Evolutionary conservation across 345 rosid genomes (phyloP), one percentile per base, ranked within the genome.

Genomic region (Litchi chinensis): DNA sequence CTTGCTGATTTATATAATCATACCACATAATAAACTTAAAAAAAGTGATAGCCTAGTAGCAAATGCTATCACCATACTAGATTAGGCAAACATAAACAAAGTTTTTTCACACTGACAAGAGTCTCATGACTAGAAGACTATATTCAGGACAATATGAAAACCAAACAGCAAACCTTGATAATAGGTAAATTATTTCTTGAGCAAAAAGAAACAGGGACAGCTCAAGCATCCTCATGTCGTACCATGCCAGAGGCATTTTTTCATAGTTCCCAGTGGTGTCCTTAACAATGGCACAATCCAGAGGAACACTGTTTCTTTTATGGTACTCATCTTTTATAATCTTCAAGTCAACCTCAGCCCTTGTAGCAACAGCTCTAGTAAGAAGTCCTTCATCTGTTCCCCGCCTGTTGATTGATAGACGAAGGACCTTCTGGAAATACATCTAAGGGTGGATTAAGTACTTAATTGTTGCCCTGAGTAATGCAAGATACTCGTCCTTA

Each of bases 321-420:
- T 90, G 91, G 74, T 89, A 93, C 85, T 88, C 97, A 0, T 83
- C 93, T 72, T 85, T 91, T 37, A 93, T 88, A 75, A 86, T 43
- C 86, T 91, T 82, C 86, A 93, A 66, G 79, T 90, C 95, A 46
- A 89, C 76, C 87, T 93, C 97, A 60, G 95, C 95, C 74, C 94
- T 91, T 21, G 91, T 92, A n/a, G 94, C 79, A 59, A 95, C 87
- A 74, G 93, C 84, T 56, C 98, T 89, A 6, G 98, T 93, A 10
- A 95, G 85, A 13, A 88, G 95, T 75, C 93, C 95, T 90, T 93
- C 97, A 68, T 93, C 95, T 0, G 95, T 95, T 79, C 97, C 98
- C 3, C 65, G 77, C 73, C 19, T 93, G 80, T 93, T 90, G 71
- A 95, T 90, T 4, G 97, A 90, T 2, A 84, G 85, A 41, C 93